Evolutionary conservation across 805 yeast species (phyloP), one percentile per base, ranked within the genome.

Genomic region (Ogataea haglerorum): DNA sequence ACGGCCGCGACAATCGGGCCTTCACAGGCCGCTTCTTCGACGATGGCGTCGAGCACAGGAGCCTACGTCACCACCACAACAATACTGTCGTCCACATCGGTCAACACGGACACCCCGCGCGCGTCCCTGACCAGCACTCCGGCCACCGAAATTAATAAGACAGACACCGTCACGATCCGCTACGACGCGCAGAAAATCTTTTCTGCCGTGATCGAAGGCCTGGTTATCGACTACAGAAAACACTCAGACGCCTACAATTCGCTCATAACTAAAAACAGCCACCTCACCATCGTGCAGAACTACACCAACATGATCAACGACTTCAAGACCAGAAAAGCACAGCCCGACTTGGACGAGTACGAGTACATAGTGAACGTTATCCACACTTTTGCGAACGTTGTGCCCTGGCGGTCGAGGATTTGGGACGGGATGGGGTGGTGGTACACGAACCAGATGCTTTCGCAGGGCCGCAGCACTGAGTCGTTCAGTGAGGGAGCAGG

Each of bases 391-490:
- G 45, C 48, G 4, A 38, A 45, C 28, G 39, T 45, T 13, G 35
- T 45, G 14, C 48, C 48, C 9, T 45, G 45, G 48, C 19, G 48
- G 24, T 30, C 38, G 14, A 30, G 44, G 14, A 45, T 45, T 4
- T 45, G 45, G 45, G 48, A 45, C 28, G 48, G 45, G 3, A 45
- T 45, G 48, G 48, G 48, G 10, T 45, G 48, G 45, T 45, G 40
- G 35, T 45, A 45, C 27, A 45, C 48, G 29, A 36, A 45, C 31
- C 36, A 34, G 31, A 24, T 39, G 33, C 18, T 40, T 10, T 30
- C 36, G 23, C 15, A 22, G 5, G 28, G 29, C 12, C 41, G 31
- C 2, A 30, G 38, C 10, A 30, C 36, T 4, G 5, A 18, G 3
- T 14, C 32, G 15, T 45, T 38, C 22, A 24, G 28, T 10, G 22